Base-by-base conservation (phyloP, 2,329 filamentous ascomycete genomes). In the Epichloe sibirici region DNA sequence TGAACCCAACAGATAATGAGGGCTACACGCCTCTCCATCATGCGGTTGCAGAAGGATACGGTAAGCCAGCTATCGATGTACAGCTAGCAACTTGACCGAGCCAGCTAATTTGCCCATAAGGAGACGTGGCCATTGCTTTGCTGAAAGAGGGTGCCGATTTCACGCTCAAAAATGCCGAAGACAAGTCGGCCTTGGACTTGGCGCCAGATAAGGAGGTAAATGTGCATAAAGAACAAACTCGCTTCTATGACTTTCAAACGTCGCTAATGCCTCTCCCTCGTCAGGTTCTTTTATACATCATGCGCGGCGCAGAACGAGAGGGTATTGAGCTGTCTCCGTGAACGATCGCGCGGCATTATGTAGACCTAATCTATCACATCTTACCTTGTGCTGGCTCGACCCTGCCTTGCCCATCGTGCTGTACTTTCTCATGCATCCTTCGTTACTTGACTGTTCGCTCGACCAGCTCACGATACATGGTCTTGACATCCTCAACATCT, bases 21-120 rank as follows among this genome's bases (percentile, higher is more conserved):
- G 91, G 91, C 1, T 83, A 87, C 65, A 97, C 93, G 25, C 85
- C 93, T 3, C 73, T 98, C 61, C 93, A 98, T 69, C 93, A 98
- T 65, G 83, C 88, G 12, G 71, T 90, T 58, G 85, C 85, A 2
- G 88, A 93, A 63, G 83, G 83, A 5, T 81, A 86, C 65, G 83
- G 82, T 82, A 46, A 31, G 31, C 28, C 28, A 11, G 28, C 31
- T 31, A 31, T 31, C 31, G 31, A 31, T 31, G 9, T 31, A 11
- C 31, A 31, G 8, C 31, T 9, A 31, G 8, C 31, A 31, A 11
- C 31, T 11, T 31, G 31, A 31, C 3, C 31, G 31, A 31, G 31
- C 9, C 31, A 31, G 31, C 31, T 31, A 11, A 31, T 31, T 31
- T 31, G 31, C 31, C 8, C 31, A 31, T 0, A 35, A 81, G 79